Base-by-base conservation (phyloP, 768 basidiomycete species). In the Crucibulum laeve region DNA sequence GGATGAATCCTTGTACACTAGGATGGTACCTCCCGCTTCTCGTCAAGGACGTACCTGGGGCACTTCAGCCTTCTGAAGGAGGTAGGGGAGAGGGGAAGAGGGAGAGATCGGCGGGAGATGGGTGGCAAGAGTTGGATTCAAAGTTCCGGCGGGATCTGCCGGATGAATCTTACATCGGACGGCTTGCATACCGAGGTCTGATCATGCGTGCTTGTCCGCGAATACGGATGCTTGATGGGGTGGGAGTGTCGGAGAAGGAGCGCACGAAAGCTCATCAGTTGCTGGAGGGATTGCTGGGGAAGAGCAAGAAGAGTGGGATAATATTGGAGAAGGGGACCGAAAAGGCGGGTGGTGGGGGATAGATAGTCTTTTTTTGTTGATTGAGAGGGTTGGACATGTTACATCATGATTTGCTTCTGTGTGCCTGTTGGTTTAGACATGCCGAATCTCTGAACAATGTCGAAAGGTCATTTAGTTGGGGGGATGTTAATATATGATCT, bases 1-100 rank as follows among this genome's bases (percentile, higher is more conserved):
- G 75, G 60, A 96, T 97, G 92, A 99, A 99, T 58, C 94, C 96
- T 42, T 91, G 88, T 53, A 97, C 94, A 15, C 81, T 97, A 8
- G 90, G 90, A 4, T 95, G 91, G 87, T 98, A 99, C 63, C 74
- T 96, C 25, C 92, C 96, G 18, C 66, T 97, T 46, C 73, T 93
- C 40, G 80, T 88, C 45, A 71, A 76, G 52, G 81, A 83, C 53
- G 69, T 77, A 41, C 79, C 79, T 53, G 83, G 80, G 7, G 84
- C 79, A 45, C 60, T 84, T 54, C 80, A 84, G 55, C 80, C 83
- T 24, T 79, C 77, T 17, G 79, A 77, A 43, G 57, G 50, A 36
- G 47, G 30, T 47, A 53, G 45, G 28, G 60, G n/a, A n/a, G n/a
- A 55, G 43, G 55, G 51, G 46, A 54, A 39, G 46, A 52, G 49